phyloP scores from a whole-genome alignment of 2,329 filamentous ascomycete genomes.

The Rhinocladiella similis region DNA sequence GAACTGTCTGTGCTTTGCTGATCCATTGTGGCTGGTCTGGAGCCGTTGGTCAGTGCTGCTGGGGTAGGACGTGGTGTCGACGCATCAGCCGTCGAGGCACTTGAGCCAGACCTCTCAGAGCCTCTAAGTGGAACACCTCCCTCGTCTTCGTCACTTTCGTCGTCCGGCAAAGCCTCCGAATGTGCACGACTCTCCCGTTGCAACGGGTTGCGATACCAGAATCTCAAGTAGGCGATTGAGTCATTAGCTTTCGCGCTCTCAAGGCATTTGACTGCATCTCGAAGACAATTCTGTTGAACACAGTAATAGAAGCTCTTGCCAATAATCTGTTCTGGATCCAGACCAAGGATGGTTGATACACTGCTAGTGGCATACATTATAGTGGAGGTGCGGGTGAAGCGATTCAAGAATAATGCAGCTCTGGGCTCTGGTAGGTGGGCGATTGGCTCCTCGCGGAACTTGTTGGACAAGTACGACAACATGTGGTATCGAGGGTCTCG shows the following conservation, averaged over 20 bases:
- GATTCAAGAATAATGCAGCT: slow-evolving; percentile 80
- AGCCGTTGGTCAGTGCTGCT: neutral
- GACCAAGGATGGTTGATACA: slow-evolving; percentile 71
- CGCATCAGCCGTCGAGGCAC: slow-evolving; percentile 39
- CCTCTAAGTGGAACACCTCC: slow-evolving; percentile 49
- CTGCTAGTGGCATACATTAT: slow-evolving; percentile 86
- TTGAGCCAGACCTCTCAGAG: slow-evolving; percentile 27
- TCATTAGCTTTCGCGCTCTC: slow-evolving; percentile 88
- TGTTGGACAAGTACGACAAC: slow-evolving; percentile 79
- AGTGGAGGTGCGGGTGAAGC: slow-evolving; percentile 78
- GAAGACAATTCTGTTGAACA: slow-evolving; percentile 74
- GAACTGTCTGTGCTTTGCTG: too few relatives aligned
- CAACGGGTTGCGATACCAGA: slow-evolving; percentile 77
- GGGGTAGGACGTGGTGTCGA: slow-evolving; percentile 12
- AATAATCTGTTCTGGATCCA: slow-evolving; percentile 67
- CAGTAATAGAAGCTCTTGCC: slow-evolving; percentile 85
- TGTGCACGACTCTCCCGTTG: slow-evolving; percentile 53
- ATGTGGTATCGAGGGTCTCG: slow-evolving; percentile 86
- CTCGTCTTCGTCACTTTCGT: slow-evolving; percentile 47
- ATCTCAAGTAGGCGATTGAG: slow-evolving; percentile 85
- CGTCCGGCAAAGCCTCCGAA: slow-evolving; percentile 46
- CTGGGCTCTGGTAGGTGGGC: slow-evolving; percentile 70
- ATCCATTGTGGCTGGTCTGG: neutral
- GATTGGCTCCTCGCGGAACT: slow-evolving; percentile 60
- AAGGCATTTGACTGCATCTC: slow-evolving; percentile 74